Percentiles rank a stretch among this genome's conserved stretches.
phyloP scores from a whole-genome alignment of 306 rosid species.

The Prunus campanulata region DNA sequence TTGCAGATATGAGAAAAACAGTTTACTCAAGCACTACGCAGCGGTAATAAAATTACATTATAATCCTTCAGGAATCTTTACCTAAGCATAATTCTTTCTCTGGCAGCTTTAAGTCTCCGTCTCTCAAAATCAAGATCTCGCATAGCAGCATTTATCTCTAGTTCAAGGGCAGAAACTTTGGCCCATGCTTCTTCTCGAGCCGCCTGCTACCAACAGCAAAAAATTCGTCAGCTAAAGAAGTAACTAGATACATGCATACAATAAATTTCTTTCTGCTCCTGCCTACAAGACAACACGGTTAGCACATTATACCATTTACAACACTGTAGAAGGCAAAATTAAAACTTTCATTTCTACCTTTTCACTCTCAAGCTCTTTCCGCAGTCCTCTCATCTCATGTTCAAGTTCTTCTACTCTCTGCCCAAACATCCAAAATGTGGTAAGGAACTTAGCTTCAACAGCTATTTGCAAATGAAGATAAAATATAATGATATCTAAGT shows the following conservation, averaged over 20 bases:
- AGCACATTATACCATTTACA: neutral
- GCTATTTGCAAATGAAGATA: conserved; percentile 24
- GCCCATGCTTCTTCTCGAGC: conserved; percentile 99
- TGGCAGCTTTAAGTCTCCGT: conserved; percentile 80
- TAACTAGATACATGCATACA: neutral
- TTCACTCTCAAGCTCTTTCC: conserved; percentile 82
- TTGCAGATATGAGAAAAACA: too few species aligned
- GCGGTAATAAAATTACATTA: neutral
- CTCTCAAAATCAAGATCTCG: conserved; percentile 90
- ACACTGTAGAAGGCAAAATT: conserved; percentile 4
- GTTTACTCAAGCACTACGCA: neutral
- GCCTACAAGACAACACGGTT: neutral
- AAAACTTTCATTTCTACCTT: conserved; percentile 64
- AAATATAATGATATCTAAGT: conserved; percentile 3
- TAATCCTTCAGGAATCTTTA: conserved; percentile 30
- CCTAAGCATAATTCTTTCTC: conserved; percentile 95
- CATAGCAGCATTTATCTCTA: conserved; percentile 83
- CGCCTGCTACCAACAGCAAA: conserved; percentile 84
- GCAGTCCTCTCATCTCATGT: conserved; percentile 50
- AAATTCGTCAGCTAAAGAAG: conserved; percentile 45
- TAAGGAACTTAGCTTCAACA: conserved; percentile 22
- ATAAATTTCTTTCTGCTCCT: neutral
- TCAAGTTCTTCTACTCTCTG: conserved; percentile 85
- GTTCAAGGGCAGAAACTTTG: conserved; percentile 87
- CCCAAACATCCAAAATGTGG: conserved; percentile 28